phyloP scores from a whole-genome alignment of 257 asterid species.

The Rhazya stricta region DNA sequence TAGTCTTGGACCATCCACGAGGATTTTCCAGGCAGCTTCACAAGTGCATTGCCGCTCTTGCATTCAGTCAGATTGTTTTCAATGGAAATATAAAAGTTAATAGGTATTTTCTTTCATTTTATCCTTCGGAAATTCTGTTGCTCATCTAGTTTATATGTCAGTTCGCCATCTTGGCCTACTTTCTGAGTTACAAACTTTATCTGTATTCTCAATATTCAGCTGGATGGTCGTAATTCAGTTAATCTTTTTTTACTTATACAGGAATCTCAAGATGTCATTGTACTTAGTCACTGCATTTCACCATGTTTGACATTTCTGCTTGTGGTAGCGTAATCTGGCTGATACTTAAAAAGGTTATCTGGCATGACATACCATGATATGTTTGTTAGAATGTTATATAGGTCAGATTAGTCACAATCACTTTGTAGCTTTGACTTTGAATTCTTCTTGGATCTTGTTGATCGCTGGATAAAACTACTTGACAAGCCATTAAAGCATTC shows the following conservation, averaged over 20 bases:
- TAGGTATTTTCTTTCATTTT: slow-evolving; percentile 43
- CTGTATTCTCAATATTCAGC: neutral
- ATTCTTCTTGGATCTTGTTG: too few relatives aligned
- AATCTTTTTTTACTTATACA: neutral
- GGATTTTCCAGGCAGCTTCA: slow-evolving; percentile 82
- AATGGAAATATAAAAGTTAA: slow-evolving; percentile 93
- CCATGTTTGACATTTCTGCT: neutral
- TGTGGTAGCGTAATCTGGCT: neutral
- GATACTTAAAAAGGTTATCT: neutral
- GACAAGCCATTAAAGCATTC: too few relatives aligned
- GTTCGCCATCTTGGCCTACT: neutral
- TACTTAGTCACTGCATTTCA: neutral
- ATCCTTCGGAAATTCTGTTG: neutral
- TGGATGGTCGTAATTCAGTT: neutral
- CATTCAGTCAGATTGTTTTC: slow-evolving; percentile 81
- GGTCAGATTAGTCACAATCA: neutral
- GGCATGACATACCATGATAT: neutral
- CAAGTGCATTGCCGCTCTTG: slow-evolving; percentile 92
- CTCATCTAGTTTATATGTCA: neutral
- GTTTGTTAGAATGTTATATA: neutral
- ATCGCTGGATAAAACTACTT: too few relatives aligned
- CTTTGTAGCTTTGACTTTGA: too few relatives aligned
- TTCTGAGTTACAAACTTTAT: neutral
- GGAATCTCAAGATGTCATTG: neutral
- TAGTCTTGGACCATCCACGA: slow-evolving; percentile 82